phyloP scores from a whole-genome alignment of 2,329 filamentous ascomycete species.

The Cercospora citrullina region DNA sequence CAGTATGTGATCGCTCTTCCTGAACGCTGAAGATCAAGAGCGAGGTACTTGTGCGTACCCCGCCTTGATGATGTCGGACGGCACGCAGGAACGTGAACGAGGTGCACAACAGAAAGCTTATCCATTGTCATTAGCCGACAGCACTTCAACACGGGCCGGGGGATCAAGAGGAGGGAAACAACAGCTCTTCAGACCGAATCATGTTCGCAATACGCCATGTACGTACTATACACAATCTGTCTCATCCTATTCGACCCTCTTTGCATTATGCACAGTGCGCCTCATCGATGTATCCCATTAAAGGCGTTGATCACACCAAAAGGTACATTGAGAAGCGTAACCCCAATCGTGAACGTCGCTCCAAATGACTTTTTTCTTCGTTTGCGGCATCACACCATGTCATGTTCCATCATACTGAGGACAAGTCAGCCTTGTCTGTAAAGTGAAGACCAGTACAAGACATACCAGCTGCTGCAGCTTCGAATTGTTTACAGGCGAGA shows the following conservation, averaged over 20 bases:
- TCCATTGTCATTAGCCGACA: background rate
- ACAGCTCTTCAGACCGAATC: background rate
- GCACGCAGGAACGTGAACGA: background rate
- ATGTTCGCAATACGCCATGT: slow-evolving; percentile 11
- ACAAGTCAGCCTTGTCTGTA: slow-evolving; percentile 4
- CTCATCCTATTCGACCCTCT: slow-evolving; percentile 11
- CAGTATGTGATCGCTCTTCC: background rate
- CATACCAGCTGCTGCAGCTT: background rate
- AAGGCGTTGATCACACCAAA: slow-evolving; percentile 13
- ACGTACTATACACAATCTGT: slow-evolving; percentile 27
- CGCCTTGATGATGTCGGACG: background rate
- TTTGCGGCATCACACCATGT: slow-evolving; percentile 24
- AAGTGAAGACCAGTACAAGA: background rate
- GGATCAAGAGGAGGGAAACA: background rate
- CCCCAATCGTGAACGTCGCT: slow-evolving; percentile 10
- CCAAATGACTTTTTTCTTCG: slow-evolving; percentile 19
- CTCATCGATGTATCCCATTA: slow-evolving; percentile 9
- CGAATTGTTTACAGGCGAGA: slow-evolving; percentile 57
- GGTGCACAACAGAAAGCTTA: background rate
- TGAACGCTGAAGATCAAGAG: background rate
- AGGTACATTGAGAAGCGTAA: slow-evolving; percentile 27
- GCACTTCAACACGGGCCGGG: background rate
- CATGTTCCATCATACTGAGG: slow-evolving; percentile 21
- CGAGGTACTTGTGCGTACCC: slow-evolving; percentile 1
- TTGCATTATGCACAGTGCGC: slow-evolving; percentile 16